phyloP scores from a whole-genome alignment of 192 early-diverging fungal species.

The Umbelopsis isabellina region DNA sequence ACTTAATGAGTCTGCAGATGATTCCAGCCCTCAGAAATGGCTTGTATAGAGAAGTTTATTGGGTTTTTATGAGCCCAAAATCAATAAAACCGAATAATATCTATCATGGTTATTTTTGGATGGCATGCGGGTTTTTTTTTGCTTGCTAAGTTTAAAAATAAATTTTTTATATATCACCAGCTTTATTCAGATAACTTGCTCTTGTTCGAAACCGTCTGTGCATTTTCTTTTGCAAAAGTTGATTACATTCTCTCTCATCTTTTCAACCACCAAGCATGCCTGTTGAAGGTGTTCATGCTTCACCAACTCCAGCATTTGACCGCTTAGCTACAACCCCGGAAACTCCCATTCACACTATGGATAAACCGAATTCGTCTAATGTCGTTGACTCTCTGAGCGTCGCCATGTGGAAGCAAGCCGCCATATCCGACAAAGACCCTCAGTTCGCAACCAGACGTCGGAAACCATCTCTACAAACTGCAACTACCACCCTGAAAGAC shows the following conservation, averaged over 20 bases:
- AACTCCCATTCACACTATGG: neutral
- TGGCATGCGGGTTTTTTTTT: neutral
- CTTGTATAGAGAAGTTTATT: neutral
- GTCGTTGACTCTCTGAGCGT: conserved; percentile 10
- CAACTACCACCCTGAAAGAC: neutral
- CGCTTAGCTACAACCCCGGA: neutral
- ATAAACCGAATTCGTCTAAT: conserved; percentile 7
- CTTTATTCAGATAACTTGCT: neutral
- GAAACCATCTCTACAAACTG: neutral
- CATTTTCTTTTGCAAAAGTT: conserved; percentile 11
- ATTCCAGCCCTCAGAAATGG: conserved; percentile 16
- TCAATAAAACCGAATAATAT: neutral
- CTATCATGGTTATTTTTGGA: neutral
- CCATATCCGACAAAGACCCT: neutral
- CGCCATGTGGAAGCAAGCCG: neutral
- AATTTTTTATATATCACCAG: neutral
- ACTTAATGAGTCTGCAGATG: neutral
- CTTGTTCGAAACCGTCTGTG: conserved; percentile 7
- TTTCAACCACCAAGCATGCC: neutral
- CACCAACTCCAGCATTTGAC: neutral
- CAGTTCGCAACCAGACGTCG: neutral
- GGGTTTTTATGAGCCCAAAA: neutral
- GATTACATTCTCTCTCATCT: neutral
- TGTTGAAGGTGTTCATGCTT: conserved; percentile 20
- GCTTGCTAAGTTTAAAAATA: neutral